These are phyloP conservation scores for Elymus sibiricus DNA, from an alignment of 176 grass and related monocot genomes.

Conservation along the genomic window DNA sequence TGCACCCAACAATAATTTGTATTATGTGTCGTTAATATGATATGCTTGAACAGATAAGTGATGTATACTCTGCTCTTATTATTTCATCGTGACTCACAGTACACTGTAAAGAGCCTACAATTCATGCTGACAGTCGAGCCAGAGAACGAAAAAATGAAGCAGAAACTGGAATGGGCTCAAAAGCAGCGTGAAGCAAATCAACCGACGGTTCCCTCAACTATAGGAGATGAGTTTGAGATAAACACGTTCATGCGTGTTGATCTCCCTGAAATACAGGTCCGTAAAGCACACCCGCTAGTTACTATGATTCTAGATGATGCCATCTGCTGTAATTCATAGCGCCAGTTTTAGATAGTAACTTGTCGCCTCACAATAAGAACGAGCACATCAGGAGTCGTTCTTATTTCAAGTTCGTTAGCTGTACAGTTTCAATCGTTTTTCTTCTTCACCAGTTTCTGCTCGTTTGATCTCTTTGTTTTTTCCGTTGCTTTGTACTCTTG, in stretches of 20 bases:
- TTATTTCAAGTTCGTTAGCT: neutral
- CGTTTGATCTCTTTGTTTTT: too few relatives aligned
- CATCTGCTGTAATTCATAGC: neutral
- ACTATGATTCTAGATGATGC: neutral
- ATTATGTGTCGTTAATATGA: neutral
- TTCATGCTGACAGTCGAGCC: constrained; percentile 79
- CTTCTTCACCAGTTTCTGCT: too few relatives aligned
- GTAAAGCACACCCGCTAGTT: neutral
- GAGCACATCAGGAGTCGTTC: neutral
- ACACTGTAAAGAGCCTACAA: constrained; percentile 76
- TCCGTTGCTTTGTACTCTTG: too few relatives aligned
- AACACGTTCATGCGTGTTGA: constrained; percentile 96
- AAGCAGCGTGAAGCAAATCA: constrained; percentile 49
- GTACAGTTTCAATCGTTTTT: too few relatives aligned
- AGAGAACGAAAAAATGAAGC: constrained; percentile 70
- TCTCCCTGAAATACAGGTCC: constrained; percentile 84
- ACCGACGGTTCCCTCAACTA: constrained; percentile 81
- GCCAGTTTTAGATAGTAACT: neutral
- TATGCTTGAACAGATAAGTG: constrained; percentile 5
- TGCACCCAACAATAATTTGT: neutral
- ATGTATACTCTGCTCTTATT: neutral
- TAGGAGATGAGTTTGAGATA: constrained; percentile 83
- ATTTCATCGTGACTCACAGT: constrained; percentile 44
- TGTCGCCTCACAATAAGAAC: neutral
- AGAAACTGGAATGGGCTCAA: constrained; percentile 84